Percentiles rank a stretch among this genome's conserved stretches.
phyloP scores from a whole-genome alignment of 257 asterid genomes.

The Solanum ossicruentum region DNA sequence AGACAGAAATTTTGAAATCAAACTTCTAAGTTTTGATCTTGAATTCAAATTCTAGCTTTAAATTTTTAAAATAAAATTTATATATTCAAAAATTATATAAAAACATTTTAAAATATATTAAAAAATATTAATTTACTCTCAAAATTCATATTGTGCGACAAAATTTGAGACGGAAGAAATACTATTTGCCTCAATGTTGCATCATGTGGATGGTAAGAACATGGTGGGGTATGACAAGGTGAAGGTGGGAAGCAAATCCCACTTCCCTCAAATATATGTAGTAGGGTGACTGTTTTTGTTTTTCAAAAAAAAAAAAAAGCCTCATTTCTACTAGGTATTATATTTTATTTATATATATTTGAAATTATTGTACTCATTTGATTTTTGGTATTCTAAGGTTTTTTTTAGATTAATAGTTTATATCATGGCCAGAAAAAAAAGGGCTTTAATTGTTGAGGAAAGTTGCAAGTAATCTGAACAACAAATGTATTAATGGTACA shows the following conservation, averaged over 20 bases:
- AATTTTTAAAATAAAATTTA: too few relatives aligned
- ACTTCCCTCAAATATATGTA: background rate
- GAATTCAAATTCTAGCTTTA: too few relatives aligned
- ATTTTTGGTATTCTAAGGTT: background rate
- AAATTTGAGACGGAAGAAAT: background rate
- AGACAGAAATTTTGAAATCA: too few relatives aligned
- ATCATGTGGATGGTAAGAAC: slow-evolving; percentile 12
- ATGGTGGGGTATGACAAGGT: slow-evolving; percentile 24
- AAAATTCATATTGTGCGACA: rapidly evolving
- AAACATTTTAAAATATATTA: too few relatives aligned
- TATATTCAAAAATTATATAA: too few relatives aligned
- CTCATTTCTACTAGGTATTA: background rate
- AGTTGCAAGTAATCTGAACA: slow-evolving; percentile 24
- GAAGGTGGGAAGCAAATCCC: slow-evolving; percentile 20
- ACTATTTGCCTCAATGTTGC: background rate
- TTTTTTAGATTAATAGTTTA: background rate
- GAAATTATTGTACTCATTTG: background rate
- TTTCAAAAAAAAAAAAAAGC: too few relatives aligned
- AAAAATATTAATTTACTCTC: too few relatives aligned
- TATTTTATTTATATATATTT: background rate
- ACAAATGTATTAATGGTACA: slow-evolving; percentile 7
- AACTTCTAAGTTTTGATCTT: too few relatives aligned
- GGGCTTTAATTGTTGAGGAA: slow-evolving; percentile 20
- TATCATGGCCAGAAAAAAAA: background rate
- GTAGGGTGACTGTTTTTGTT: background rate